Percentiles rank a stretch among this genome's conserved stretches.
phyloP scores from a whole-genome alignment of 2,329 filamentous ascomycete species.

The Lasiodiplodia theobromae region DNA sequence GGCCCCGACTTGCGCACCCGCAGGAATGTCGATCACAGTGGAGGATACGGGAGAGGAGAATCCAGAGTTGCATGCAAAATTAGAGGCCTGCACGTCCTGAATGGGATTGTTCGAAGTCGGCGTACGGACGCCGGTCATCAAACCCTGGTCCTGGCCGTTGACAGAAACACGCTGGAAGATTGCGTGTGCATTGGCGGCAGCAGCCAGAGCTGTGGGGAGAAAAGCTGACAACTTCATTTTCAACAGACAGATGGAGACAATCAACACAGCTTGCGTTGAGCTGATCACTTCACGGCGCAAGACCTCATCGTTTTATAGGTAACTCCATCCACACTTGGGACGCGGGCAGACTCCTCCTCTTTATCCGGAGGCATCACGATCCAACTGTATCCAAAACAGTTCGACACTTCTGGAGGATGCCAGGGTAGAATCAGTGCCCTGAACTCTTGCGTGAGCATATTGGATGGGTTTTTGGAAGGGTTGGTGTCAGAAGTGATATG shows the following conservation, averaged over 20 bases:
- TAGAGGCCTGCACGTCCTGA: constrained; percentile 54
- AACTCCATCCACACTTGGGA: neutral
- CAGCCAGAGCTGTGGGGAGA: constrained; percentile 35
- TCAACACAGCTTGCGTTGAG: neutral
- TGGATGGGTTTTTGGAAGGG: neutral
- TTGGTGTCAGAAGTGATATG: neutral
- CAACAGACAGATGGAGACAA: neutral
- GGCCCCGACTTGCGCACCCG: constrained; percentile 61
- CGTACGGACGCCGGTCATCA: constrained; percentile 58
- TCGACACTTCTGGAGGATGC: neutral
- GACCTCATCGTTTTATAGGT: neutral
- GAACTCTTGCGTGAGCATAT: neutral
- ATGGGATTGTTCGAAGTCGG: constrained; percentile 60
- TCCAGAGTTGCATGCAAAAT: constrained; percentile 58
- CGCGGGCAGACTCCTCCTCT: neutral
- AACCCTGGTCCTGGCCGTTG: constrained; percentile 58
- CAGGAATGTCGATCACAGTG: constrained; percentile 57
- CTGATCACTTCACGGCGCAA: neutral
- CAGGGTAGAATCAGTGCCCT: neutral
- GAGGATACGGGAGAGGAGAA: constrained; percentile 45
- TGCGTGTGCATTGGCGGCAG: constrained; percentile 48
- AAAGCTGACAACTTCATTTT: constrained; percentile 34
- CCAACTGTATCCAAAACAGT: neutral
- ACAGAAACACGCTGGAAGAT: constrained; percentile 59
- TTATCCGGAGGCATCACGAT: constrained; percentile 2